phyloP scores from a whole-genome alignment of 116 monocot species.

The Posidonia oceanica region DNA sequence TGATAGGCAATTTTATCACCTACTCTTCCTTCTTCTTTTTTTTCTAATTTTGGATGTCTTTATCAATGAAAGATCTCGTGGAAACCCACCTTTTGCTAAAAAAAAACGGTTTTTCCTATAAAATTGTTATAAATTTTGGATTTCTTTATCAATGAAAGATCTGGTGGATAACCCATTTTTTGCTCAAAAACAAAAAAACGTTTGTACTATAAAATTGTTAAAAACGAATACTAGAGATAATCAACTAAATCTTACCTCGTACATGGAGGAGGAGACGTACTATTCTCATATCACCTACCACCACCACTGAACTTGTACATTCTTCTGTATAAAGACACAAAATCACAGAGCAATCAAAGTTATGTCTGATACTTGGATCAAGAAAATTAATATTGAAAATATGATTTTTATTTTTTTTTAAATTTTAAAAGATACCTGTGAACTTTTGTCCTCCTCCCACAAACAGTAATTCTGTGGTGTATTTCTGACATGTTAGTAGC shows the following conservation, averaged over 20 bases:
- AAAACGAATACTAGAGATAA: background rate
- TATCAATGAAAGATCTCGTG: too few relatives aligned
- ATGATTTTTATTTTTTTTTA: background rate
- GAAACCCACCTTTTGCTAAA: too few relatives aligned
- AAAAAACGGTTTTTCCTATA: too few relatives aligned
- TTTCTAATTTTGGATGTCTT: too few relatives aligned
- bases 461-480: slow-evolving; percentile 65
- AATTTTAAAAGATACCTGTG: slow-evolving; percentile 69
- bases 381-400: background rate
- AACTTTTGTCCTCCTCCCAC: slow-evolving; percentile 26
- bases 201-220: background rate
- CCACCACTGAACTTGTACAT: slow-evolving; percentile 54
- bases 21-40: too few relatives aligned
- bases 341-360: background rate
- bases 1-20: too few relatives aligned
- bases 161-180: background rate
- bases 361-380: background rate
- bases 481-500: slow-evolving; percentile 40
- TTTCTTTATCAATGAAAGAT: too few relatives aligned
- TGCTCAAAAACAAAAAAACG: background rate
- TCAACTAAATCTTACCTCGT: slow-evolving; percentile 40
- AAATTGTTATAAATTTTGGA: too few relatives aligned
- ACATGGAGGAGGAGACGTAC: slow-evolving; percentile 73
- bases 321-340: slow-evolving; percentile 38
- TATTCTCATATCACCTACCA: slow-evolving; percentile 57